Evolutionary conservation across 169 alveolate genomes (phyloP).

Genomic region (Babesia divergens): DNA sequence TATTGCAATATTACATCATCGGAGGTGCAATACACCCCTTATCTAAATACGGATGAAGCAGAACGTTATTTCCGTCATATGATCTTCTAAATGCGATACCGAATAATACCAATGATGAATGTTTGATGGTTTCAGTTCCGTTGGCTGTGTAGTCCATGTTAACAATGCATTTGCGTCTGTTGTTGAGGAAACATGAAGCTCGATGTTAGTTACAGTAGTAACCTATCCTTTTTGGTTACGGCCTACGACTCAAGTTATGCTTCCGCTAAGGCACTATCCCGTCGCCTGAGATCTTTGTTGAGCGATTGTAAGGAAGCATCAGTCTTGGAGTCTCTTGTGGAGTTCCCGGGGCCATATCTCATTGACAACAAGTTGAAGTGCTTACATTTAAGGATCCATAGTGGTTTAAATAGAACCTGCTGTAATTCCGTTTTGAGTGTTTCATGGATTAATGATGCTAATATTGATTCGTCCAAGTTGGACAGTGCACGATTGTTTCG

Average conservation of each 20-base stretch:
- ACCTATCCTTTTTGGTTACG: slow-evolving; percentile 8
- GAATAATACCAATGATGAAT: too few relatives aligned
- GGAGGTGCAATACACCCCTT: too few relatives aligned
- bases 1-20: too few relatives aligned
- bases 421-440: slow-evolving; percentile 7
- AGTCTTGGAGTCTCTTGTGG: not conserved
- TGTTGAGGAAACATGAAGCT: slow-evolving; percentile 1
- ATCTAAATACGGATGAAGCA: too few relatives aligned
- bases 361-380: not conserved
- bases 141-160: too few relatives aligned
- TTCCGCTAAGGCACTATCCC: slow-evolving; percentile 3
- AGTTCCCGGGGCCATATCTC: not conserved
- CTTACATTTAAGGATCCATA: not conserved
- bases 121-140: too few relatives aligned
- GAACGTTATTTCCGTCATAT: too few relatives aligned
- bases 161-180: too few relatives aligned
- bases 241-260: not conserved
- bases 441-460: not conserved
- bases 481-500: too few relatives aligned
- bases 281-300: not conserved
- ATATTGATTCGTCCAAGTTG: too few relatives aligned
- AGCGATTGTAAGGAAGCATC: slow-evolving; percentile 10
- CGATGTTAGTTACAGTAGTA: not conserved
- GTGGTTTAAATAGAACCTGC: not conserved
- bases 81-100: too few relatives aligned